Conservation (phyloP, 164 flowering plant genomes). For the Platanus orientalis region DNA sequence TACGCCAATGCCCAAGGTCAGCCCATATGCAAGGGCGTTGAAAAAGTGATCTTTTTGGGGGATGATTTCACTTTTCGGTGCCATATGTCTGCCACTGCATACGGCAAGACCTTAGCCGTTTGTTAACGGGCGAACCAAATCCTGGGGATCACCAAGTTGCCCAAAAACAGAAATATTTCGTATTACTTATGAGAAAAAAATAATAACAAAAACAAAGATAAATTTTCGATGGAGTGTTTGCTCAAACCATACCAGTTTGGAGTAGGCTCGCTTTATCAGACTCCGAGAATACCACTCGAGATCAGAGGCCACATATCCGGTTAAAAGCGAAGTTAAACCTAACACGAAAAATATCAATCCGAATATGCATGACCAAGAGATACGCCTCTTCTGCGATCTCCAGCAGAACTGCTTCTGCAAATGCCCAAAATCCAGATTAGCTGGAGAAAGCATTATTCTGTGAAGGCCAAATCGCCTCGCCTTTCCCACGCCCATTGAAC, state of each 20-base stretch:
- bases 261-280: constrained; percentile 33
- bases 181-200: too few species aligned
- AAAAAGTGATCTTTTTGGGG: too few species aligned
- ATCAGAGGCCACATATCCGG: constrained; percentile 75
- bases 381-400: constrained; percentile 33
- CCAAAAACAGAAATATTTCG: too few species aligned
- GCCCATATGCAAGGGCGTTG: too few species aligned
- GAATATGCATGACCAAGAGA: constrained; percentile 56
- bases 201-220: background rate
- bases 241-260: constrained; percentile 21
- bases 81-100: too few species aligned
- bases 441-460: constrained; percentile 5
- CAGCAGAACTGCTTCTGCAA: constrained; percentile 26
- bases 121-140: too few species aligned
- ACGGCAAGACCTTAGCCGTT: too few species aligned
- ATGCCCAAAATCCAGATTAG: constrained; percentile 31
- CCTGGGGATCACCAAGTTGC: too few species aligned
- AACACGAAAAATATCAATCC: constrained; percentile 70
- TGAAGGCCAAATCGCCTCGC: constrained; percentile 23
- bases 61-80: too few species aligned
- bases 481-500: constrained; percentile 30
- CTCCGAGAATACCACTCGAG: constrained; percentile 83
- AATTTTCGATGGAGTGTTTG: background rate
- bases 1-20: too few species aligned
- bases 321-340: constrained; percentile 76